Evolutionary conservation across 148 eudicot species (phyloP), one percentile per base, ranked within the genome.

Genomic region (Chenopodium formosanum): DNA sequence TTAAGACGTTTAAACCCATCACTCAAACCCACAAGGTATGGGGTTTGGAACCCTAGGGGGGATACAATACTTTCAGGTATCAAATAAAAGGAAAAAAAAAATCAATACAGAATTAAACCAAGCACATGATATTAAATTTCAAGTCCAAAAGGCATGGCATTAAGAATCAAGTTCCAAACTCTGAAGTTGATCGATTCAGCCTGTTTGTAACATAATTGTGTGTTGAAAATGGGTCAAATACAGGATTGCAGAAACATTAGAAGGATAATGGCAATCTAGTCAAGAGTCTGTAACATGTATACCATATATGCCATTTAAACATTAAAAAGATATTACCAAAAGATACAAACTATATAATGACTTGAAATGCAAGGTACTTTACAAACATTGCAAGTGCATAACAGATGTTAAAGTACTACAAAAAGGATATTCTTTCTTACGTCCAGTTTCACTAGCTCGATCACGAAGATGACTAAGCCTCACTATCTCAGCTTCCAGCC

Each of bases 381-480:
- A 74, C 62, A 74, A 63, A 27, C 46, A 64, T 9, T 19, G 2
- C 23, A 71, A 40, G 64, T 19, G 47, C 50, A 72, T 27, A 69
- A 19, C 73, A 23, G 8, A 84, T 47, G 25, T 9, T 53, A 67
- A 29, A 74, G 19, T 62, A 74, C 25, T 1, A 68, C 63, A 46
- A 34, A 90, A 94, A 94, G 98, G 99, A 96, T 96, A 96, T 96
- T 92, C 95, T 68, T 94, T 96, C 75, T 88, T 94, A 58, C 91
- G 97, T 73, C 99, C 99, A 78, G 79, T 73, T 74, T 96, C 99
- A 81, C 99, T 96, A 46, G 99, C 99, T 67, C 98, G 90, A 87
- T 96, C 99, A 74, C 99, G 97, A 81, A 94, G 99, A 96, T 94
- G 98, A 84, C 87, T 90, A 76, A 94, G 89, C 83, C 98, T 91